Evolutionary conservation across 371 early-diverging fungal genomes (phyloP), one percentile per base, ranked within the genome.

Genomic region (Mucor piriformis): DNA sequence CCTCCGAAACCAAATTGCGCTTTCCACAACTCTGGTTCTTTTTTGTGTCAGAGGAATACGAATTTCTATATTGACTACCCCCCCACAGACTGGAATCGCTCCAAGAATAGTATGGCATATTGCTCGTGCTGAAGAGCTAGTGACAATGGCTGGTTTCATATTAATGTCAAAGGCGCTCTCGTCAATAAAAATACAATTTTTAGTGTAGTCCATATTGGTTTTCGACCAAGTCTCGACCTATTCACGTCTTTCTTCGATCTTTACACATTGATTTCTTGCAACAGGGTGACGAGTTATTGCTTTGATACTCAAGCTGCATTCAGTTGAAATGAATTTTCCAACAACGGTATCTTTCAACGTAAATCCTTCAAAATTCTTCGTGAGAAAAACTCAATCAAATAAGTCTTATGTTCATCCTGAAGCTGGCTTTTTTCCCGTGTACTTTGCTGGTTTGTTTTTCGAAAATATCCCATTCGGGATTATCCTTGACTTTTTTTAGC

Each of bases 31-130:
- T 49, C 33, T 50, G 11, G 12, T 54, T 46, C 55, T 46, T 55
- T 55, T 55, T 7, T 32, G 32, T 55, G 27, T 55, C 11, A 55
- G 32, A 44, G 55, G 54, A 23, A 50, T 20, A 34, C 35, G 34
- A 18, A 50, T 50, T 34, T 57, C 15, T 37, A 57, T 57, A 35
- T 57, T 57, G 13, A 57, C 57, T 48, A 57, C 57, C 24, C 49
- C 57, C 24, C 49, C 57, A 33, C 48, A 24, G 10, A 21, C 27
- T 48, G 49, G 49, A 35, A 57, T 20, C 35, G 57, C 29, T 29
- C 40, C 33, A 27, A 18, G 34, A 49, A 47, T 47, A 48, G 34
- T 23, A 47, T 57, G 23, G 12, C 25, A 8, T 3, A 49, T n/a
- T 37, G 57, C 57, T 35, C 18, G 37, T 18, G 37, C 35, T 49